Evolutionary conservation across 1,139 yeast genomes (phyloP).

Genomic region (Pneumocystis canis): DNA sequence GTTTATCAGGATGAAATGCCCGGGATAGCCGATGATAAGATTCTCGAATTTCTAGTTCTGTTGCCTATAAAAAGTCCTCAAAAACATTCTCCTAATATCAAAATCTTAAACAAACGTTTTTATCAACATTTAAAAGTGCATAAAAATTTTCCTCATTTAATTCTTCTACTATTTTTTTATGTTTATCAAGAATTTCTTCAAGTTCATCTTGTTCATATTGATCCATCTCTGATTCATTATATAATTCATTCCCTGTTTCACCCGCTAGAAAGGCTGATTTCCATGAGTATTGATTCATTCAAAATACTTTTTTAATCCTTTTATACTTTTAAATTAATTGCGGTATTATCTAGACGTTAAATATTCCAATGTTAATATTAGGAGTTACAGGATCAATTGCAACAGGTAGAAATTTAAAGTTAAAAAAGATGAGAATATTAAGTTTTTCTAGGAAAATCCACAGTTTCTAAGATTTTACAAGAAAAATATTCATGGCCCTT

Average conservation of each 20-base stretch:
- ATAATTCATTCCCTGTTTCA: neutral
- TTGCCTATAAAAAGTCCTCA: slow-evolving; percentile 3
- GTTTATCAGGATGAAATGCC: slow-evolving; percentile 13
- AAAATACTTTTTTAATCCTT: neutral
- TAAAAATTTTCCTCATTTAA: neutral
- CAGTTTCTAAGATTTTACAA: slow-evolving; percentile 55
- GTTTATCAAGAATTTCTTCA: neutral
- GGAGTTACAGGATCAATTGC: slow-evolving; percentile 1
- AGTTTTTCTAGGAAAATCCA: slow-evolving; percentile 38
- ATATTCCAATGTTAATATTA: neutral
- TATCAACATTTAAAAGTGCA: neutral
- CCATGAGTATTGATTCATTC: neutral
- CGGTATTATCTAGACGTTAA: neutral
- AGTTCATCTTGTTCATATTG: neutral
- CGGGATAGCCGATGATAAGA: slow-evolving; percentile 9
- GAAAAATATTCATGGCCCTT: slow-evolving; percentile 39
- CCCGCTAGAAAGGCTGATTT: neutral
- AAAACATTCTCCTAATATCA: neutral
- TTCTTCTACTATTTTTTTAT: neutral
- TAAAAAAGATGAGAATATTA: neutral
- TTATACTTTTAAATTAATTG: neutral
- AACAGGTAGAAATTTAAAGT: neutral
- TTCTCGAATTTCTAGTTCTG: slow-evolving; percentile 9
- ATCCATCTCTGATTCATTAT: neutral
- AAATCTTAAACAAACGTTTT: neutral